These are phyloP conservation scores for Fragilaria crotonensis DNA, from an alignment of 108 stramenopile genomes.

Conservation along the genomic window DNA sequence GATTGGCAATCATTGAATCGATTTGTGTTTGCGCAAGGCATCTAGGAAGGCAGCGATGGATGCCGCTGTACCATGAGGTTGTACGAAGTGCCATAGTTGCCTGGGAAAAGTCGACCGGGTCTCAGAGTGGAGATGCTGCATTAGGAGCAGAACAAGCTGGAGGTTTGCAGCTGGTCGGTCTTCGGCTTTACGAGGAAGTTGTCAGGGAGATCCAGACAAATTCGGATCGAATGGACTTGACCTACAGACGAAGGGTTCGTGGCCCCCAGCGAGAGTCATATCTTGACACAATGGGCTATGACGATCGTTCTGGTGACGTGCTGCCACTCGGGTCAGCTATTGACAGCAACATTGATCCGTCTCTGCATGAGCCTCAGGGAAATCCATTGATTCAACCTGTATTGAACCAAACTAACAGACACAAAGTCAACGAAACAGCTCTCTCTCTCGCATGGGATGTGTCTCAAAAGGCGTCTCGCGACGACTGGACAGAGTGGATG, in stretches of 20 bases:
- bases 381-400: slow-evolving; percentile 35
- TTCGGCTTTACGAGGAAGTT: slow-evolving; percentile 39
- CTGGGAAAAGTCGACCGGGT: slow-evolving; percentile 42
- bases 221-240: not conserved
- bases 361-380: slow-evolving; percentile 1
- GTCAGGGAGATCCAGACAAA: slow-evolving; percentile 21
- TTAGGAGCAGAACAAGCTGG: slow-evolving; percentile 4
- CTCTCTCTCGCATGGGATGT: slow-evolving; percentile 92
- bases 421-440: slow-evolving; percentile 54
- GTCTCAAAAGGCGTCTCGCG: slow-evolving; percentile 75
- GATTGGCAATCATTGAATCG: slow-evolving; percentile 56
- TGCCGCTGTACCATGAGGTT: slow-evolving; percentile 61
- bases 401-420: slow-evolving; percentile 27
- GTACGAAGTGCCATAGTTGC: slow-evolving; percentile 35
- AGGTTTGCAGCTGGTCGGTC: slow-evolving; percentile 4
- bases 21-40: slow-evolving; percentile 67
- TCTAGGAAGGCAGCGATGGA: slow-evolving; percentile 58
- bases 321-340: not conserved
- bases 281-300: not conserved
- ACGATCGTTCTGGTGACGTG: not conserved
- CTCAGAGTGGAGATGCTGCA: not conserved
- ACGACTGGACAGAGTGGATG: slow-evolving; percentile 99
- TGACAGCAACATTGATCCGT: not conserved
- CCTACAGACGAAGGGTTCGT: not conserved
- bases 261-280: not conserved